Evolutionary conservation across 305 asterid species (phyloP), one percentile per base, ranked within the genome.

Genomic region (Solanum chacoense): DNA sequence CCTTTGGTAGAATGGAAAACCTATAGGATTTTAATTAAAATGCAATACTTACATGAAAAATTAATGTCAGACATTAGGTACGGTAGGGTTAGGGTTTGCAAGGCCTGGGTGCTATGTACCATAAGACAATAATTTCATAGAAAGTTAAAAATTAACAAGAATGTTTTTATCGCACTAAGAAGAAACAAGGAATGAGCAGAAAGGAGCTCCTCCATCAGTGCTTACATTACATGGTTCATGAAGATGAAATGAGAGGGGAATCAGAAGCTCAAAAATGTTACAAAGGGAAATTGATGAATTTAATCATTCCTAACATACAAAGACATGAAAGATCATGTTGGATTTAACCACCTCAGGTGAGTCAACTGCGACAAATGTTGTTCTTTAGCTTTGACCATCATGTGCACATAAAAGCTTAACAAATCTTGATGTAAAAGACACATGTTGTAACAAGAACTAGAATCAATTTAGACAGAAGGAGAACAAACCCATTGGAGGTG

Each of bases 351-450:
- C 55, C 55, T 42, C 6, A 42, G 7, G 55, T 42, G 55, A 42
- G 55, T 42, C 55, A 42, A 42, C 55, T 42, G 18, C 1, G 18
- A 42, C 55, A 42, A 86, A 80, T 88, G 86, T 78, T 81, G 79
- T 73, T 87, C 90, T 83, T 89, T n/a, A 89, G 91, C 93, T 40
- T 85, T 86, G 93, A 91, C 94, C 89, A 90, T 93, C 94, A 93
- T 91, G 94, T 69, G 94, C 93, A 87, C 91, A 9, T 24, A 40
- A 69, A 85, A 72, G 16, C 18, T 40, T 40, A 40, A 40, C 50
- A 40, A 40, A 11, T 40, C 18, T 40, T 12, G 50, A 40, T 40
- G 50, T 4, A 40, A 40, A 40, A 40, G 50, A 40, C 50, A 40
- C 6, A 11, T 40, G 18, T 40, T 40, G 50, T 40, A 11, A 40